phyloP scores from a whole-genome alignment of 495 filamentous ascomycete genomes.

The Penicillium ucsense region DNA sequence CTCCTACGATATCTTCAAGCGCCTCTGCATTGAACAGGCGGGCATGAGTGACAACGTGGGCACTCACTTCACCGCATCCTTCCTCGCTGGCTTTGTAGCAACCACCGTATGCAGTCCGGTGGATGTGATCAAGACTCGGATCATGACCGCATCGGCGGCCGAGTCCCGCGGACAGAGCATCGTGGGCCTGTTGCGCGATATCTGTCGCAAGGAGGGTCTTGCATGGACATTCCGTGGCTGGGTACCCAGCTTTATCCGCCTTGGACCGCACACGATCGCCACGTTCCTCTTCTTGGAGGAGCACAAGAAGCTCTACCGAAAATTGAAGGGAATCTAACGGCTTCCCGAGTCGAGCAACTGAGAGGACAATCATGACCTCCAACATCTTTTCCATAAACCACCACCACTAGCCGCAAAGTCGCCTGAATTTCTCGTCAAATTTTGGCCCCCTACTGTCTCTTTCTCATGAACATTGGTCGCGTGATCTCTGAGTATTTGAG shows the following conservation, averaged over 20 bases:
- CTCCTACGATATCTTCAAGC: constrained; percentile 87
- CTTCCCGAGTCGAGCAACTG: too few relatives aligned
- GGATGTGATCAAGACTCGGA: constrained; percentile 92
- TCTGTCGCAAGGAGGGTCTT: constrained; percentile 68
- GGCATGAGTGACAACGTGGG: constrained; percentile 65
- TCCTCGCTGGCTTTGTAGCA: constrained; percentile 85
- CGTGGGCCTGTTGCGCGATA: constrained; percentile 49
- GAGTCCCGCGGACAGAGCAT: constrained; percentile 49
- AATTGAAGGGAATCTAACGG: constrained; percentile 29
- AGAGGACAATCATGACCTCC: too few relatives aligned
- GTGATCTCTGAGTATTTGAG: too few relatives aligned
- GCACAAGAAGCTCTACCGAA: constrained; percentile 46
- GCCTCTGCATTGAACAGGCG: constrained; percentile 53
- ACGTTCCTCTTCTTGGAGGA: constrained; percentile 95
- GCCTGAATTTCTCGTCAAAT: constrained; percentile 22
- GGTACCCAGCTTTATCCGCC: constrained; percentile 90
- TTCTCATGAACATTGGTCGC: too few relatives aligned
- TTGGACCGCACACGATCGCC: constrained; percentile 87
- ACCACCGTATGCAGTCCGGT: constrained; percentile 93
- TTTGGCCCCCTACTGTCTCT: constrained; percentile 6
- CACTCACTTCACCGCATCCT: constrained; percentile 80
- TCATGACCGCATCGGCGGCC: constrained; percentile 65
- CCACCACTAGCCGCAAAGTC: constrained; percentile 2
- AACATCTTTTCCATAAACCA: too few relatives aligned
- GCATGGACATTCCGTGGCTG: constrained; percentile 95